Evolutionary conservation across 495 filamentous ascomycete genomes (phyloP).

Genomic region (Penicillium atrosanguineum): DNA sequence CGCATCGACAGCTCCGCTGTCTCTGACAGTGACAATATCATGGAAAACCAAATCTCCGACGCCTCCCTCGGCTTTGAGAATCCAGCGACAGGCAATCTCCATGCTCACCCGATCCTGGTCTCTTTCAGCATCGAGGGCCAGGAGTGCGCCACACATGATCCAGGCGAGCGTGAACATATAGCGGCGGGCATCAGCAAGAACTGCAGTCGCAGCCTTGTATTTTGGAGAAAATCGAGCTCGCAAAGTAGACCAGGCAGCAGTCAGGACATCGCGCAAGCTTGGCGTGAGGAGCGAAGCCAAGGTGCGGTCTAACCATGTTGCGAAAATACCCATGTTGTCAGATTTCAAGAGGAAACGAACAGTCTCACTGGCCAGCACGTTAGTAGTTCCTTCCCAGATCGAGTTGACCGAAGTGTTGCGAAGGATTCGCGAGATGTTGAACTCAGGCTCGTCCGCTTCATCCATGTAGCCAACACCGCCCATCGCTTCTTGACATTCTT

Average conservation of each 20-base stretch:
- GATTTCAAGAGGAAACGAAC: slow-evolving; percentile 53
- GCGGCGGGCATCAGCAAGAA: slow-evolving; percentile 33
- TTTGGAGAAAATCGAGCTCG: slow-evolving; percentile 11
- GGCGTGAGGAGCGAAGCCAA: slow-evolving; percentile 13
- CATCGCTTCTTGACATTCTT: slow-evolving; percentile 66
- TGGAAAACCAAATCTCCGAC: slow-evolving; percentile 31
- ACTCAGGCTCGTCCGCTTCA: slow-evolving; percentile 42
- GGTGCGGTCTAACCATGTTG: slow-evolving; percentile 43
- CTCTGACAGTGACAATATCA: slow-evolving; percentile 23
- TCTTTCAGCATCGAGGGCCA: slow-evolving; percentile 31
- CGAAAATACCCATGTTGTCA: slow-evolving; percentile 38
- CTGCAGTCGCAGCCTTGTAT: slow-evolving; percentile 6
- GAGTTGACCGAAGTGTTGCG: slow-evolving; percentile 63
- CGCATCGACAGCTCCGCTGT: background rate
- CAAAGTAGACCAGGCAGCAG: slow-evolving; percentile 17
- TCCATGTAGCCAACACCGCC: slow-evolving; percentile 78
- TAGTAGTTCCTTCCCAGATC: slow-evolving; percentile 78
- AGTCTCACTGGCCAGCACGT: slow-evolving; percentile 63
- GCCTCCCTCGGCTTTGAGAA: slow-evolving; percentile 26
- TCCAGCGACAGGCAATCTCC: slow-evolving; percentile 36
- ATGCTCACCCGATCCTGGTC: slow-evolving; percentile 27
- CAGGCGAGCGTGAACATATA: slow-evolving; percentile 39
- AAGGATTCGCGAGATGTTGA: slow-evolving; percentile 64
- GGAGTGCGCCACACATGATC: slow-evolving; percentile 28
- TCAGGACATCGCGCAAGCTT: slow-evolving; percentile 11